These are phyloP conservation scores for Linnemannia zychae DNA, from an alignment of 192 early-diverging fungal genomes.

Conservation along the genomic window DNA sequence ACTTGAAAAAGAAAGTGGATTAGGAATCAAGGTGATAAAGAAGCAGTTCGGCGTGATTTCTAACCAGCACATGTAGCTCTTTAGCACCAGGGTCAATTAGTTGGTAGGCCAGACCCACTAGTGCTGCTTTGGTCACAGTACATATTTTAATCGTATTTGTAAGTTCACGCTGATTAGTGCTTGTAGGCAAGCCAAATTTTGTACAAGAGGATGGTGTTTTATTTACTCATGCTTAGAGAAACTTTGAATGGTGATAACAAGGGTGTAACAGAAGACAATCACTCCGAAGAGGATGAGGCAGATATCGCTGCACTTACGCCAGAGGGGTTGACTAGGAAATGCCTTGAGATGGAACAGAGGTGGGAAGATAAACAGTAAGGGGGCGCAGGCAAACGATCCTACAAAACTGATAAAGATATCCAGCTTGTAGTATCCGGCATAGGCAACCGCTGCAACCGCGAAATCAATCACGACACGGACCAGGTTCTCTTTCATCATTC, in stretches of 20 bases:
- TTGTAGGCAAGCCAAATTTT: too few relatives aligned
- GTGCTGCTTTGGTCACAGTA: background rate
- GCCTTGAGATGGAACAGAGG: slow-evolving; percentile 82
- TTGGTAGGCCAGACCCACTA: background rate
- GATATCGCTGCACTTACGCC: slow-evolving; percentile 67
- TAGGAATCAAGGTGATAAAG: background rate
- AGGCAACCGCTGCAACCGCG: slow-evolving; percentile 77
- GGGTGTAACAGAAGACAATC: slow-evolving; percentile 71
- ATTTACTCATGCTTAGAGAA: slow-evolving; percentile 16
- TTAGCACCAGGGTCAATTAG: background rate
- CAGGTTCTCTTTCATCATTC: slow-evolving; percentile 84
- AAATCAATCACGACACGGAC: slow-evolving; percentile 77
- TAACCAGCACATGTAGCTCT: background rate
- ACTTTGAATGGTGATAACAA: slow-evolving; percentile 69
- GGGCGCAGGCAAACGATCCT: slow-evolving; percentile 84
- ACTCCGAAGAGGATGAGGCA: slow-evolving; percentile 76
- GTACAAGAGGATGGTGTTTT: too few relatives aligned
- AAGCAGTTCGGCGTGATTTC: background rate
- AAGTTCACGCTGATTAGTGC: background rate
- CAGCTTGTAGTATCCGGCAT: slow-evolving; percentile 79
- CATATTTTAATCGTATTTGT: background rate
- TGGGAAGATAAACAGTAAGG: slow-evolving; percentile 89
- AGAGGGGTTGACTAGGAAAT: slow-evolving; percentile 62
- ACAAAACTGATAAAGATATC: slow-evolving; percentile 93
- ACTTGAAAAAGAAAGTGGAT: background rate